Evolutionary conservation across 257 asterid genomes (phyloP), one percentile per base, ranked within the genome.

Genomic region (Mentha longifolia): DNA sequence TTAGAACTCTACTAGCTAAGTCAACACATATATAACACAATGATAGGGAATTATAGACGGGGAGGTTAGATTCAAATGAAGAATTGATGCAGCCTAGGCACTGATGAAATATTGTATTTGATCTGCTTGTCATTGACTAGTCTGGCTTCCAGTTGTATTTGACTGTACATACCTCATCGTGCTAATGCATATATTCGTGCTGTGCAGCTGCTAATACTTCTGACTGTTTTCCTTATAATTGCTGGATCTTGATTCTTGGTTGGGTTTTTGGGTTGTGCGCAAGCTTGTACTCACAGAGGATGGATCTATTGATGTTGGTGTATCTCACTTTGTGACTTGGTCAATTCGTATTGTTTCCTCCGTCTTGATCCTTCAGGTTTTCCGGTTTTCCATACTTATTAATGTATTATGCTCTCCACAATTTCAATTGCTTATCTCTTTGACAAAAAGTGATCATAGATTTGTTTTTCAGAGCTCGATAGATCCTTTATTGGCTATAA

Each of bases 261-360:
- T 91, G 83, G 98, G 98, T 50, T 94, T 84, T 78, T 89, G 94
- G 97, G 91, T 79, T 68, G 96, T 94, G 54, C 97, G 87, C 77
- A 94, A 91, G 84, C 81, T 91, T 77, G 90, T 94, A 54, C 95
- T 89, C 73, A 76, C 80, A 10, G 90, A 88, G 65, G 96, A 91
- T 73, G 98, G 98, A 75, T 76, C 83, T 57, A 73, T 94, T 85
- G 96, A 94, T 70, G 54, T 4, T 2, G 87, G 91, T 68, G 96
- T 89, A 61, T 79, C 97, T 79, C 76, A 79, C 30, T 91, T 91
- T 71, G 86, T 88, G 60, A 80, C 89, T 39, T 89, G 97, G 97
- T 77, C 98, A 13, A 87, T 89, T 65, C 84, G 91, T 60, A 60
- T 89, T 65, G 72, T 94, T 75, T 89, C 98, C 67, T 81, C 91